Evolutionary conservation across 768 basidiomycete species (phyloP), one percentile per base, ranked within the genome.

Genomic region (Calocybe indica): DNA sequence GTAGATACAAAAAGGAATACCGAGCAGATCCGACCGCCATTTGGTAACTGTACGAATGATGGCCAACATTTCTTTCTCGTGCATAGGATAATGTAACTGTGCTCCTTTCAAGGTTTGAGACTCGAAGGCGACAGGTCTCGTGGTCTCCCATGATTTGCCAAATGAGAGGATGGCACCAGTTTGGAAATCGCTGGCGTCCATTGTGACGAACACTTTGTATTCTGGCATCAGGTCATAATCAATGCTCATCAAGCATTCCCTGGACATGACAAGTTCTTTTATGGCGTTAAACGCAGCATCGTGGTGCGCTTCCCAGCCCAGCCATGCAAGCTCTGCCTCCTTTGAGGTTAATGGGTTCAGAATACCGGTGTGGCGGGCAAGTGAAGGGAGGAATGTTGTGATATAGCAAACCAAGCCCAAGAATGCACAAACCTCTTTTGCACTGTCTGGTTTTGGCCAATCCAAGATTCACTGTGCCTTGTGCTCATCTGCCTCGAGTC

Each of bases 191-290:
- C n/a, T n/a, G n/a, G n/a, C n/a, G n/a, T n/a, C n/a, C n/a, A n/a
- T n/a, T n/a, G n/a, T n/a, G n/a, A n/a, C n/a, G n/a, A n/a, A n/a
- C n/a, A n/a, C n/a, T n/a, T n/a, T n/a, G n/a, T n/a, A n/a, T 60
- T 7, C 55, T 42, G 0, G 61, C 65, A 5, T 52, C 51, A 11
- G 59, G 1, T 53, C 38, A 37, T 70, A 60, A 44, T 69, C 57
- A 31, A 69, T 68, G 55, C 40, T 56, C 44, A 11, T 57, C 0
- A 69, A 56, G 42, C 60, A 67, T 1, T 57, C 51, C 5, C 45
- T 28, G 12, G 55, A 48, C 5, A 54, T 29, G 5, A 68, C 62
- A 0, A 67, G 40, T 0, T 46, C 3, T 37, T 68, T 69, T n/a
- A 69, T 60, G 1, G 41, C 43, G 1, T 61, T 49, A 46, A 68